Evolutionary conservation across 169 alveolate genomes (phyloP).

Genomic region (Plasmodium coatneyi): DNA sequence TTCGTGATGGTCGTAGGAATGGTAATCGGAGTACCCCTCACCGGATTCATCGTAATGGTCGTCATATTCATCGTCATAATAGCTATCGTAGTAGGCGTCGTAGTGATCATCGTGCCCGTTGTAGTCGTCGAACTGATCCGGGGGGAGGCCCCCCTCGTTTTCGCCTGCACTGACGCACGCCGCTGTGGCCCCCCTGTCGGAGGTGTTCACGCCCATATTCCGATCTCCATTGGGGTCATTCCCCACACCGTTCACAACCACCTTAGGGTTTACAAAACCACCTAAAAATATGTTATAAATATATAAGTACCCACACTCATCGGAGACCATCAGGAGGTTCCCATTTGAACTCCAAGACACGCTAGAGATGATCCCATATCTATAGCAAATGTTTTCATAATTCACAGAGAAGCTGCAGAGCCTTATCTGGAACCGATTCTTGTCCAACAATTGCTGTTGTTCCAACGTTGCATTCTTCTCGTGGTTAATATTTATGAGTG

Average conservation of each 20-base stretch:
- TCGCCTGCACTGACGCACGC: not conserved
- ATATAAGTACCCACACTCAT: constrained; percentile 26
- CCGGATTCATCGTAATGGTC: not conserved
- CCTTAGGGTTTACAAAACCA: not conserved
- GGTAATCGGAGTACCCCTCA: not conserved
- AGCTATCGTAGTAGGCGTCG: not conserved
- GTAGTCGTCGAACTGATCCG: not conserved
- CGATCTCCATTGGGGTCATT: not conserved
- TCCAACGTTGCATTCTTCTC: constrained; percentile 12
- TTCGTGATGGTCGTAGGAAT: not conserved
- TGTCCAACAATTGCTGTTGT: not conserved
- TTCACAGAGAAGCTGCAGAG: constrained; percentile 19
- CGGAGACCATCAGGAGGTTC: constrained; percentile 32
- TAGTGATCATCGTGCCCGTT: not conserved
- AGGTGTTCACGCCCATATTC: not conserved
- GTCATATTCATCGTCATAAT: not conserved
- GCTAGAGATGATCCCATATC: constrained; percentile 37
- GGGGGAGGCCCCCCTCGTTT: not conserved
- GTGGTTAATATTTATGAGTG: constrained; percentile 48
- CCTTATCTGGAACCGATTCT: constrained; percentile 26
- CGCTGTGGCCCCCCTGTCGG: not conserved
- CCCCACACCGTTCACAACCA: not conserved
- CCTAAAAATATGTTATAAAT: constrained; percentile 63
- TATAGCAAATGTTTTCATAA: constrained; percentile 23
- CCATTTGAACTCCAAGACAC: constrained; percentile 31